Evolutionary conservation across 805 yeast genomes (phyloP), one percentile per base, ranked within the genome.

Genomic region (Wickerhamomyces alni): DNA sequence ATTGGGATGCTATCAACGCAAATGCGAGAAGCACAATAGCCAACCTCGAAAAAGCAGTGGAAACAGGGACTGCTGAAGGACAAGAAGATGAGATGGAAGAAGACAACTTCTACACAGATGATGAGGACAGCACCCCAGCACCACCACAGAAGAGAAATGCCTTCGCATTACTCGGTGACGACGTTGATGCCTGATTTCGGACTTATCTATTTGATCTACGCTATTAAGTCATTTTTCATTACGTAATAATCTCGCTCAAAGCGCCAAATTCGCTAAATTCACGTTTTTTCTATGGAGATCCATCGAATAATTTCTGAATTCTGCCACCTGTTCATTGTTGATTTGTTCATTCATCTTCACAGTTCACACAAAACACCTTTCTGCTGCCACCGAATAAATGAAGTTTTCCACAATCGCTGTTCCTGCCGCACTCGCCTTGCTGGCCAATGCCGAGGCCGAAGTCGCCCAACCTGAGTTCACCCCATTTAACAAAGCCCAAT

Each of bases 1-100:
- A 77, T 13, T 83, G 91, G 93, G 88, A 82, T 36, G 63, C 69
- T 33, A 80, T 81, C 39, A 83, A 82, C 54, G 65, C 72, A 42
- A 57, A 59, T 24, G 69, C 70, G 42, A 60, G 59, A 40, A 41
- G 37, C 44, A 41, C 30, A 48, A 31, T 8, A 38, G 12, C 28
- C 28, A 11, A 26, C n/a, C 28, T 8, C 13, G 12, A 26, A 7
- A 21, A 21, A 21, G n/a, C 28, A 26, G 28, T 9, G 9, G 24
- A 21, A 21, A 6, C 24, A 49, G 13, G n/a, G n/a, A n/a, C n/a
- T n/a, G n/a, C n/a, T n/a, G n/a, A 48, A 43, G 25, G 57, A 50
- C 24, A 43, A 38, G 48, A 41, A 11, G 52, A 46, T 24, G 45
- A 19, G 2, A 48, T 46, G 50, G 56, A 49, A 17, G 57, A 54